Conservation (phyloP, 176 grass and related monocot genomes). For the Carex kokanica region DNA sequence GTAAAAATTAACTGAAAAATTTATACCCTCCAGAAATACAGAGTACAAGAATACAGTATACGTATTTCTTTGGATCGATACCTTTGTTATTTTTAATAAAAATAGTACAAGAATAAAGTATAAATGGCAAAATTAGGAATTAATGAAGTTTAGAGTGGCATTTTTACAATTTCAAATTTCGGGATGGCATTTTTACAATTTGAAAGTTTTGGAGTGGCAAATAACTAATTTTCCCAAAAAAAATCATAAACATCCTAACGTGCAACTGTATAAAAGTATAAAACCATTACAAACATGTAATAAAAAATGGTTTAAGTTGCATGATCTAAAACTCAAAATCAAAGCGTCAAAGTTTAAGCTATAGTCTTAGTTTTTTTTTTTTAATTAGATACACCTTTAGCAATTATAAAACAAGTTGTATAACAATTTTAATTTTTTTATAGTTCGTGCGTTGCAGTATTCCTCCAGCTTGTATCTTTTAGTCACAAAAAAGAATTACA, state of each 20-base stretch:
- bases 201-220: too few species aligned
- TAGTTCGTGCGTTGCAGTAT: background rate
- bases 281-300: background rate
- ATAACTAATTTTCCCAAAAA: too few species aligned
- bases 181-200: too few species aligned
- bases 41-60: too few species aligned
- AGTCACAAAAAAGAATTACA: background rate
- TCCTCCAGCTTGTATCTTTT: background rate
- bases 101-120: too few species aligned
- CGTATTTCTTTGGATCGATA: too few species aligned
- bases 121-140: too few species aligned
- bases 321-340: background rate
- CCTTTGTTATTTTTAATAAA: too few species aligned
- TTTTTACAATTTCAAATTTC: too few species aligned
- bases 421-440: background rate
- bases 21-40: too few species aligned
- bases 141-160: too few species aligned
- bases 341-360: background rate
- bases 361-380: background rate
- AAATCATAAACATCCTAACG: background rate
- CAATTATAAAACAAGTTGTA: background rate
- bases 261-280: background rate
- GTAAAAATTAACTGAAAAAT: too few species aligned
- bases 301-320: background rate
- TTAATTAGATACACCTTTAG: background rate